phyloP scores from a whole-genome alignment of 2,329 filamentous ascomycete species.

The Monosporascus ibericus region DNA sequence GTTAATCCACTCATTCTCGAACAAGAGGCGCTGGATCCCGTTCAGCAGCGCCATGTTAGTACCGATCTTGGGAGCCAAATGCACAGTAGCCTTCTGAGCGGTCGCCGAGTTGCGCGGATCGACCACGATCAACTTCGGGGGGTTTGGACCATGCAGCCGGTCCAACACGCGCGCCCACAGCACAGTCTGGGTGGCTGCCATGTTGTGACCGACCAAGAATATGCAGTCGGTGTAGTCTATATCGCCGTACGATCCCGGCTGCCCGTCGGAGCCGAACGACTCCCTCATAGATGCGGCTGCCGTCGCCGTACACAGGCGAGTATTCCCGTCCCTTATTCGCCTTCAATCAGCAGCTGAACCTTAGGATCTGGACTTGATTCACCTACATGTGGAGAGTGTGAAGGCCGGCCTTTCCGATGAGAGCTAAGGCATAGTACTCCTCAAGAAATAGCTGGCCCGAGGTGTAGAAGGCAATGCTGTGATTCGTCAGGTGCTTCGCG shows the following conservation, averaged over 20 bases:
- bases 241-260: slow-evolving; percentile 30
- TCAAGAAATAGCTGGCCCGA: slow-evolving; percentile 31
- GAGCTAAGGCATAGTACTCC: slow-evolving; percentile 32
- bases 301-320: slow-evolving; percentile 31
- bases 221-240: slow-evolving; percentile 31
- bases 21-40: slow-evolving; percentile 29
- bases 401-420: slow-evolving; percentile 31
- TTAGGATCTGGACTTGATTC: no score
- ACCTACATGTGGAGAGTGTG: slow-evolving; percentile 31
- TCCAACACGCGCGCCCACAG: slow-evolving; percentile 30
- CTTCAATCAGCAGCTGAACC: no score
- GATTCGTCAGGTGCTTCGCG: slow-evolving; percentile 24
- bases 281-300: slow-evolving; percentile 32
- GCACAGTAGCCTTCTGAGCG: slow-evolving; percentile 27
- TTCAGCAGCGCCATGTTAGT: slow-evolving; percentile 32
- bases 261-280: slow-evolving; percentile 30
- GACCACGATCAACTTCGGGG: slow-evolving; percentile 29
- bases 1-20: slow-evolving; percentile 30
- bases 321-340: slow-evolving; percentile 30
- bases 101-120: slow-evolving; percentile 28
- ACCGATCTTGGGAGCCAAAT: slow-evolving; percentile 27
- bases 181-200: slow-evolving; percentile 30
- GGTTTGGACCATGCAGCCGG: slow-evolving; percentile 26
- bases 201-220: slow-evolving; percentile 31
- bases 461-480: slow-evolving; percentile 33